These are phyloP conservation scores for Glomus cerebriforme DNA, from an alignment of 192 early-diverging fungal genomes.

Conservation along the genomic window DNA sequence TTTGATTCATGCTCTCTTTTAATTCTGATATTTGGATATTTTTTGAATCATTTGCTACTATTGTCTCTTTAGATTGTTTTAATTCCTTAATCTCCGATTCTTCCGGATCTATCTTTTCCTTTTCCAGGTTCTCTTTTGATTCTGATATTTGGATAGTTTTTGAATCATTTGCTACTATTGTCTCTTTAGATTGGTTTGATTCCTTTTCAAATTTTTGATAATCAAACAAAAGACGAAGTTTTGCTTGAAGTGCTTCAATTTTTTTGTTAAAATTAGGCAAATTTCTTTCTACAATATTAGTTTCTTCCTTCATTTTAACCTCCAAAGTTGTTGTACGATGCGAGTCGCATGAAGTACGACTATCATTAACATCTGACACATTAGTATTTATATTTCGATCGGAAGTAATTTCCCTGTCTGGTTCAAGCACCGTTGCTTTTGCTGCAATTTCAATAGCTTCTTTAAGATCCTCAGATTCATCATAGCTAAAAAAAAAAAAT, in stretches of 20 bases:
- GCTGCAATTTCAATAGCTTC: background rate
- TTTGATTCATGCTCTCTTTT: no score
- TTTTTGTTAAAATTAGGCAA: background rate
- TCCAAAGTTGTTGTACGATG: no score
- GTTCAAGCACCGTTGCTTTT: background rate
- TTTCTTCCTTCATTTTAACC: no score
- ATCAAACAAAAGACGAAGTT: background rate
- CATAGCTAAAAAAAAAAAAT: background rate
- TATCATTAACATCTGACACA: no score
- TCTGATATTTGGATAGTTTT: no score
- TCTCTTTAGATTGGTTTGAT: background rate
- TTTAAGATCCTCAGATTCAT: background rate
- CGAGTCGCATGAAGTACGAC: no score
- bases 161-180: no score
- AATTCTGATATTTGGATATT: no score
- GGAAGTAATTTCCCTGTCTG: background rate
- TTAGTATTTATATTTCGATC: background rate
- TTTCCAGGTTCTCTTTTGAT: no score
- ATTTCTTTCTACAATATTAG: background rate
- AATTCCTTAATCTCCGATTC: no score
- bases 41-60: no score
- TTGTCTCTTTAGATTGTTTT: background rate
- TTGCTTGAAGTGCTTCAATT: background rate
- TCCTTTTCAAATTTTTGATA: background rate
- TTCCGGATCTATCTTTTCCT: no score